Evolutionary conservation across 139 green algal genomes (phyloP).

Genomic region (Micromonas pusilla): DNA sequence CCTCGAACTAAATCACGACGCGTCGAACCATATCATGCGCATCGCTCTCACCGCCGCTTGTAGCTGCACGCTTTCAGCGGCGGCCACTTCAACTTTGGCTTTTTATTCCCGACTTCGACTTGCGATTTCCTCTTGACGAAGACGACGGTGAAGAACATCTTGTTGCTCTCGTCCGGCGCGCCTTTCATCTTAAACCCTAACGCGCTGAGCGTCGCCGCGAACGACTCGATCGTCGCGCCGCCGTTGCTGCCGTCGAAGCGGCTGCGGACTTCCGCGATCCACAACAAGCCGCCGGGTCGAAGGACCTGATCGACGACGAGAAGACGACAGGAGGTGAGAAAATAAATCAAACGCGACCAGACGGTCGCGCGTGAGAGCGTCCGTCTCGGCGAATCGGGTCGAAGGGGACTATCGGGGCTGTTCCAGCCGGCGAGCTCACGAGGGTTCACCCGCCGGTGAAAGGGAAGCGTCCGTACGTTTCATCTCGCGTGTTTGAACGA

Average conservation of each 20-base stretch:
- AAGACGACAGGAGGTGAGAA: neutral
- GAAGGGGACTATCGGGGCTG: neutral
- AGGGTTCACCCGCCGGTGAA: neutral
- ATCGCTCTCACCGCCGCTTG: slow-evolving; percentile 74
- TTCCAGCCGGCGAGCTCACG: neutral
- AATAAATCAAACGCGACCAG: neutral
- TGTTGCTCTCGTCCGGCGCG: slow-evolving; percentile 51
- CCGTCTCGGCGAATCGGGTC: too few relatives aligned
- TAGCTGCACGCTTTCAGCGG: slow-evolving; percentile 68
- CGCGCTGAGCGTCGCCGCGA: slow-evolving; percentile 47
- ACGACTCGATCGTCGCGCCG: slow-evolving; percentile 25
- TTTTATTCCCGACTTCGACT: slow-evolving; percentile 22
- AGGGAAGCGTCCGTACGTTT: neutral
- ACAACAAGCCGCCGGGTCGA: slow-evolving; percentile 61
- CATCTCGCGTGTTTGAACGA: neutral
- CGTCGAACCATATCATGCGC: too few relatives aligned
- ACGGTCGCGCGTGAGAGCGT: too few relatives aligned
- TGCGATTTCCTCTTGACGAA: slow-evolving; percentile 51
- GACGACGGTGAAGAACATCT: slow-evolving; percentile 68
- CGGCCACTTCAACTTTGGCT: slow-evolving; percentile 52
- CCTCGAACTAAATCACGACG: too few relatives aligned
- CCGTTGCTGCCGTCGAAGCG: slow-evolving; percentile 39
- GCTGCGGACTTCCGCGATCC: slow-evolving; percentile 80
- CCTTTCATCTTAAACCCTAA: slow-evolving; percentile 55
- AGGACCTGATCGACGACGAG: slow-evolving; percentile 33